Conservation (phyloP, 768 basidiomycete species). For the Trametes sanguinea region DNA sequence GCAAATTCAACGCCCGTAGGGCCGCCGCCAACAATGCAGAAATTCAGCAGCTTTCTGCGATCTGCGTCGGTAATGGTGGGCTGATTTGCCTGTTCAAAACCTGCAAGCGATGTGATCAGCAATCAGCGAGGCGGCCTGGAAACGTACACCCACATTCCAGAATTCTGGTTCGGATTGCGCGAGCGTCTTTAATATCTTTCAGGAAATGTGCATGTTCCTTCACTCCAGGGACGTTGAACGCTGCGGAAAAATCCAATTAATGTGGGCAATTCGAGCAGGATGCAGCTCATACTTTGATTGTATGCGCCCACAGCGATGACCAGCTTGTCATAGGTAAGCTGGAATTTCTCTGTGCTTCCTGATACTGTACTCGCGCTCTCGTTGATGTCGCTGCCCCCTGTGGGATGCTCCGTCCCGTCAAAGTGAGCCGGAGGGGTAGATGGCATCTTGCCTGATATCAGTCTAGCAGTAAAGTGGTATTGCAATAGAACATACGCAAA, state of each 20-base stretch:
- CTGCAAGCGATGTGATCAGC: conserved; percentile 24
- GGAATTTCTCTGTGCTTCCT: conserved; percentile 43
- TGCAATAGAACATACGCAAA: conserved; percentile 51
- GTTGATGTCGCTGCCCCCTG: conserved; percentile 19
- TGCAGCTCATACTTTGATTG: conserved; percentile 59
- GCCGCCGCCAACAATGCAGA: conserved; percentile 86
- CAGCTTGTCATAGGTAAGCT: conserved; percentile 74
- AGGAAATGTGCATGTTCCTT: conserved; percentile 83
- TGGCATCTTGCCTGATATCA: conserved; percentile 49
- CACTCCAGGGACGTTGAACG: conserved; percentile 72
- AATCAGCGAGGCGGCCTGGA: not conserved
- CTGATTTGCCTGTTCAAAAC: conserved; percentile 86
- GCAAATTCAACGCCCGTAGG: conserved; percentile 84
- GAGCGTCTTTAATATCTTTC: conserved; percentile 77
- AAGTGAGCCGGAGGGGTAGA: conserved; percentile 51
- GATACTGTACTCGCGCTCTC: conserved; percentile 17
- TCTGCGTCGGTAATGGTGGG: conserved; percentile 76
- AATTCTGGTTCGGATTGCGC: conserved; percentile 67
- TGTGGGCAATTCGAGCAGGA: not conserved
- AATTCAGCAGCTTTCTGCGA: conserved; percentile 74
- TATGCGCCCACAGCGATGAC: conserved; percentile 87
- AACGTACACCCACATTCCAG: conserved; percentile 58
- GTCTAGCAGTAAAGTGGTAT: too few species aligned
- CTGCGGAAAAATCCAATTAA: conserved; percentile 33
- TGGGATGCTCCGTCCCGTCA: conserved; percentile 23